Base-by-base conservation (phyloP, 23 red algal genomes). In the Cyanidioschyzon merolae region DNA sequence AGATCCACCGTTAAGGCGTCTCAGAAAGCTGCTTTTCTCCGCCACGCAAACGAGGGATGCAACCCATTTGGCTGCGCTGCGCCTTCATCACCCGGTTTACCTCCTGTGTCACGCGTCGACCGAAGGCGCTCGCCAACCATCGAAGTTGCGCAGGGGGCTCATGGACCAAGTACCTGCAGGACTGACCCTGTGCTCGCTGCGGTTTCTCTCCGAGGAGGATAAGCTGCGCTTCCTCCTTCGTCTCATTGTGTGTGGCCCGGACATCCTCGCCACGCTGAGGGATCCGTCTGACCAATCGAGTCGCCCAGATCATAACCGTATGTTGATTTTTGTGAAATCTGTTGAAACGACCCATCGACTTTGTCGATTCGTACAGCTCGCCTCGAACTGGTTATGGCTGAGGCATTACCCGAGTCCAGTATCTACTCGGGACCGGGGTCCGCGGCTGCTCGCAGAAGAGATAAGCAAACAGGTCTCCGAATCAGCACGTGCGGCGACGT, bases 31-130 rank as follows among this genome's bases (percentile, higher is more conserved):
- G 54, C 67, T 95, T 29, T 82, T 77, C 3, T 95, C 90, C 0
- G 90, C 90, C 18, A 95, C 90, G 30, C 90, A 95, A 40, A 83
- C 90, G 1, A 58, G 41, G 37, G 84, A 95, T 26, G 85, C 90
- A 24, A 79, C 41, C 68, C 68, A 79, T 12, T 31, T 95, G 50
- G 58, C 82, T 39, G 45, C 54, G 18, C 82, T 95, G 35, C 82
- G 77, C 27, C 57, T 95, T 71, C 63, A 79, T 3, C 18, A 78
- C 54, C 83, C 89, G 0, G 54, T 58, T 0, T 58, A 34, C 26
- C 86, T 80, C 27, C 37, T 35, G 32, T 71, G 30, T 71, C 63
- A 35, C 16, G 21, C n/a, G 63, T 25, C n/a, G 7, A 27, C 3
- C 12, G 12, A 3, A 3, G 3, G 29, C 29, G 12, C 12, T 25